Base-by-base conservation (phyloP, 345 rosid species). In the Ceriops decandra region DNA sequence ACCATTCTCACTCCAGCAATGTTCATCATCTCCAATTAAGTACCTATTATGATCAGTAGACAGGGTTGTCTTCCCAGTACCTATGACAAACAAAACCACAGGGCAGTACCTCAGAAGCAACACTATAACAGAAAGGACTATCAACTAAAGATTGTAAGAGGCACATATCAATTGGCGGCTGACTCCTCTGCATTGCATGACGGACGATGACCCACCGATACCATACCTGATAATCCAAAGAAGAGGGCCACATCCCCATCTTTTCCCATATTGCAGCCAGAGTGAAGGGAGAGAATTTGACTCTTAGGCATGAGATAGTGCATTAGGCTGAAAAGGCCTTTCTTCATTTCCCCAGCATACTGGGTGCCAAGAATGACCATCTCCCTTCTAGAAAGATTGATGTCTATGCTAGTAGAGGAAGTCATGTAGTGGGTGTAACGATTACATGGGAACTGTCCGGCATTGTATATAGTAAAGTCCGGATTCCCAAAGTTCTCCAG, bases 261-360 rank as follows among this genome's bases (percentile, higher is more conserved):
- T 85, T 93, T 91, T 26, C 95, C 98, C 96, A 93, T 85, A 79
- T 93, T 93, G 95, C 96, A 91, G 60, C 98, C 98, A 74, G 97
- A 93, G 75, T 93, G 97, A 52, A 93, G 86, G 68, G 98, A 91
- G 67, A 93, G 93, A 74, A 93, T 88, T 46, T 82, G 87, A 68
- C 96, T 93, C 85, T 85, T 91, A 79, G 96, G 98, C 98, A 93
- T 93, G 81, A 93, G 96, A 86, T 91, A 91, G 81, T 93, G 97
- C 97, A 93, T 93, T 38, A 93, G 91, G 70, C 98, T 60, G 84
- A 93, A 93, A 56, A 93, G 95, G 64, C 98, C 98, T 77, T 93
- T 93, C 90, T 91, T 93, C 98, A 93, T 93, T 82, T 95, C 99
- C 74, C 99, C 98, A 21, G 97, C 96, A 71, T 95, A 95, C 62